phyloP scores from a whole-genome alignment of 331 rosid genomes.

The Erythrophleum ivorense region DNA sequence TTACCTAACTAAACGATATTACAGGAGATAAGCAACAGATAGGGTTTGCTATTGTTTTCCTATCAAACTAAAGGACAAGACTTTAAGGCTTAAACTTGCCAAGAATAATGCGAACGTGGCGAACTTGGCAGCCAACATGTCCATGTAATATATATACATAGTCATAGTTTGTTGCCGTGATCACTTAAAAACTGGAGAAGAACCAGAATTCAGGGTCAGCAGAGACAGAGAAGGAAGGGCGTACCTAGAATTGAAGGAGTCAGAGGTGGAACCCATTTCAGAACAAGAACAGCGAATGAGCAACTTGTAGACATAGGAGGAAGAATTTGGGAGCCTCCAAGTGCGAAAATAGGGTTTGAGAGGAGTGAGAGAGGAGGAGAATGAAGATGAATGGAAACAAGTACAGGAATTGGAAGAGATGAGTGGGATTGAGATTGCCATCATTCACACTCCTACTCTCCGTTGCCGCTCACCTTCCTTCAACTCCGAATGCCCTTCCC shows the following conservation, averaged over 20 bases:
- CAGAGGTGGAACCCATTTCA: constrained; percentile 53
- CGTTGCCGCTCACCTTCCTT: background rate
- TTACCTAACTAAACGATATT: background rate
- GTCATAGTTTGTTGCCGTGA: background rate
- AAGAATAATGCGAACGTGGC: background rate
- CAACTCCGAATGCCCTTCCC: background rate
- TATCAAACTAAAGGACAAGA: too few relatives aligned
- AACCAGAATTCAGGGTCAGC: background rate
- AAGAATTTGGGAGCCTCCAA: constrained; percentile 22
- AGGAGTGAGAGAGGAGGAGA: constrained; percentile 37
- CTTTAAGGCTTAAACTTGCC: background rate
- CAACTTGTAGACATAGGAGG: constrained; percentile 30
- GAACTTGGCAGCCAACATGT: background rate
- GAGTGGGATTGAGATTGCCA: constrained; percentile 56
- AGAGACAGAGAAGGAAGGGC: background rate
- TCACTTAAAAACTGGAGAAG: background rate
- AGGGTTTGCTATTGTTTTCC: too few relatives aligned
- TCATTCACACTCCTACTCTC: background rate
- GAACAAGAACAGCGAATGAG: constrained; percentile 55
- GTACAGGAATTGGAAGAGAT: constrained; percentile 44
- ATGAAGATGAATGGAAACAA: constrained; percentile 36
- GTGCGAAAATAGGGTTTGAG: constrained; percentile 36
- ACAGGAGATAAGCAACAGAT: too few relatives aligned
- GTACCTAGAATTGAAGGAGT: constrained; percentile 62
- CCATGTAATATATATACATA: background rate